Percentiles rank a stretch among this genome's conserved stretches.
Evolutionary conservation across 257 asterid genomes (phyloP).

Genomic region (Ilex asprella): DNA sequence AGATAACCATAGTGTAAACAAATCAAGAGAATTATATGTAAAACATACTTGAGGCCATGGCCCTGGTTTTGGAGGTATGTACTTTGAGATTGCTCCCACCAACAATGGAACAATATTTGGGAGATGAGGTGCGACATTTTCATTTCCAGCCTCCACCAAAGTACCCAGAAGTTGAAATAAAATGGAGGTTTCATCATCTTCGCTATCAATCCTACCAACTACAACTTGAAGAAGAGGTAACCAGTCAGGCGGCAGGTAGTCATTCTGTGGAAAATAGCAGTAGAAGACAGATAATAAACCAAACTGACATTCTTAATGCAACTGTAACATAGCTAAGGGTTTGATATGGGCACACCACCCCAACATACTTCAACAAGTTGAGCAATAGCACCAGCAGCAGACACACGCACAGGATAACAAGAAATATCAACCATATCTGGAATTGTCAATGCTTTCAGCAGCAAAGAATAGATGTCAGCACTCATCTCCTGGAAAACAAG

Average conservation of each 20-base stretch:
- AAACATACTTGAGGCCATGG: slow-evolving; percentile 35
- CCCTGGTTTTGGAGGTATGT: slow-evolving; percentile 24
- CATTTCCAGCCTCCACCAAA: slow-evolving; percentile 29
- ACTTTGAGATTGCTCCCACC: slow-evolving; percentile 23
- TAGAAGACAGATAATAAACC: background rate
- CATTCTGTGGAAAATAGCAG: slow-evolving; percentile 27
- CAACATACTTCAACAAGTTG: slow-evolving; percentile 37
- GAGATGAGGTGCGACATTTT: slow-evolving; percentile 29
- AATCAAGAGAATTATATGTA: background rate
- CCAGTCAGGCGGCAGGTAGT: slow-evolving; percentile 39
- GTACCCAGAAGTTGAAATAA: slow-evolving; percentile 32
- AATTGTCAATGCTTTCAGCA: slow-evolving; percentile 28
- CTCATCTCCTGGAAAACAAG: slow-evolving; percentile 27
- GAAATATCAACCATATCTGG: slow-evolving; percentile 26
- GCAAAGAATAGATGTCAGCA: slow-evolving; percentile 26
- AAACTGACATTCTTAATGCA: background rate
- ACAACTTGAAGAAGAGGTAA: slow-evolving; percentile 32
- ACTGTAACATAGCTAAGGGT: background rate
- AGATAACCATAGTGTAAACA: slow-evolving; percentile 4
- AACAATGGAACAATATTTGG: slow-evolving; percentile 29
- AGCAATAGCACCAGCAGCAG: slow-evolving; percentile 38
- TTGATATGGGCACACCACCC: background rate
- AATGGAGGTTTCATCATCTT: slow-evolving; percentile 28
- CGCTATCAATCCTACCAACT: slow-evolving; percentile 22
- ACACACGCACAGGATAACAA: slow-evolving; percentile 34